A percentile compares a stretch with the other conserved stretches of the same genome.
Conservation (phyloP, 2,329 filamentous ascomycete species). For the Fulvia fulva region DNA sequence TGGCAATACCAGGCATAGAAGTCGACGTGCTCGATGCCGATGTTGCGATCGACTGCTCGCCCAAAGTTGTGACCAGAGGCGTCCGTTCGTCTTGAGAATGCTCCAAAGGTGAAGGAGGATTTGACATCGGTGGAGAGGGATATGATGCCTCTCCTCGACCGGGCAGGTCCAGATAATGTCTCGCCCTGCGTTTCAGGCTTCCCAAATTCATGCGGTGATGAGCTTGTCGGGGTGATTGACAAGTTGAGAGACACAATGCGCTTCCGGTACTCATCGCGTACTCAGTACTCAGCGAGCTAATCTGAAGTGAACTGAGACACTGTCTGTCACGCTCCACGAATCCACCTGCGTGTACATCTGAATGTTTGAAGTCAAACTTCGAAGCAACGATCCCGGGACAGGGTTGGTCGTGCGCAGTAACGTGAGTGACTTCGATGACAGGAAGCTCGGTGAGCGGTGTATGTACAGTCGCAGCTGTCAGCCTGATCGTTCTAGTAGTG, state of each 20-base stretch:
- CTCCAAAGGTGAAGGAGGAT: conserved; percentile 41
- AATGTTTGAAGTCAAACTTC: conserved; percentile 1
- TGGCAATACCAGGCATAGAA: conserved; percentile 19
- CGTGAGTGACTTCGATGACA: neutral
- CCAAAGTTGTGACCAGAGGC: conserved; percentile 5
- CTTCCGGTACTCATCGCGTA: conserved; percentile 17
- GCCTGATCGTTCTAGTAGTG: conserved; percentile 13
- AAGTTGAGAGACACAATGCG: conserved; percentile 7
- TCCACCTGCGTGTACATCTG: conserved; percentile 8
- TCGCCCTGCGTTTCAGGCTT: conserved; percentile 19
- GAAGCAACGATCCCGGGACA: neutral
- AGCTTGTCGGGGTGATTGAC: conserved; percentile 10
- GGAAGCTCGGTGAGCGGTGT: conserved; percentile 5
- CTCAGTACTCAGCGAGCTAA: conserved; percentile 7
- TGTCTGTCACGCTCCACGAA: conserved; percentile 1
- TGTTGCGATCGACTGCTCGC: conserved; percentile 1
- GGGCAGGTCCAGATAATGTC: conserved; percentile 5
- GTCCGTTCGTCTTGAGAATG: conserved; percentile 14
- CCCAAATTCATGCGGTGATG: conserved; percentile 7
- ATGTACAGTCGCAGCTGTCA: conserved; percentile 15
- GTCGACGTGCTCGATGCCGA: conserved; percentile 1
- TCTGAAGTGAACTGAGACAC: neutral
- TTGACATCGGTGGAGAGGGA: conserved; percentile 51
- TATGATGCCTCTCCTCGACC: conserved; percentile 28
- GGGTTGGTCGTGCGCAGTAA: neutral